A percentile compares a stretch with the other conserved stretches of the same genome.
phyloP scores from a whole-genome alignment of 352 stramenopile genomes.

The Phytophthora hibernalis region DNA sequence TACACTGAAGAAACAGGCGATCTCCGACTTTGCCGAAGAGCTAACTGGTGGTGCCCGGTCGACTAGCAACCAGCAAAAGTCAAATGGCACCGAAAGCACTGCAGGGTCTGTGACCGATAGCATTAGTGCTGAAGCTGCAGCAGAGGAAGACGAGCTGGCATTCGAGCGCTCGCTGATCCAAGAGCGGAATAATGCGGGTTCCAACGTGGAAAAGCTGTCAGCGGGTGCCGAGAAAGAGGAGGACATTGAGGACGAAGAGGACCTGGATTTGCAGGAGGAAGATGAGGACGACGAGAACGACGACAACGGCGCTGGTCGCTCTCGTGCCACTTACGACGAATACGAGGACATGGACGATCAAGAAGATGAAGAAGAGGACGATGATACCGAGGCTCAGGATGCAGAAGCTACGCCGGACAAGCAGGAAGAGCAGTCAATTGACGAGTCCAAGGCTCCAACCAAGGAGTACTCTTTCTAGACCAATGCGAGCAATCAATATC shows the following conservation, averaged over 20 bases:
- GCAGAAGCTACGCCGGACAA: conserved; percentile 5
- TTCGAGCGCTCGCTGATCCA: conserved; percentile 50
- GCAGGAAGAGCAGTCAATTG: conserved; percentile 6
- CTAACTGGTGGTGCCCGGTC: conserved; percentile 27
- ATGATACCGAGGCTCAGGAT: conserved; percentile 18
- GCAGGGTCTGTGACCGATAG: conserved; percentile 11
- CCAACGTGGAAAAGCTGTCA: conserved; percentile 21
- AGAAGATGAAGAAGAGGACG: conserved; percentile 30
- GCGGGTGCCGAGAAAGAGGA: conserved; percentile 29
- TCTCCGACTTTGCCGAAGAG: conserved; percentile 66
- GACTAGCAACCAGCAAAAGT: conserved; percentile 28
- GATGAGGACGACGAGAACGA: conserved; percentile 41
- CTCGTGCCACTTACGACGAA: conserved; percentile 27
- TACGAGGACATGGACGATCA: conserved; percentile 38
- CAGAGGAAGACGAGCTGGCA: conserved; percentile 40
- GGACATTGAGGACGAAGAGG: conserved; percentile 50
- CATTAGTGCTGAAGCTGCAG: conserved; percentile 24
- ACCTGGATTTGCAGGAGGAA: conserved; percentile 41
- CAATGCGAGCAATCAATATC: not conserved
- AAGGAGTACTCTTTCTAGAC: conserved; percentile 26
- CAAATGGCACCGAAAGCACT: conserved; percentile 9
- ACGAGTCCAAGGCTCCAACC: not conserved
- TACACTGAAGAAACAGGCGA: conserved; percentile 74
- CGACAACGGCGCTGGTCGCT: conserved; percentile 19
- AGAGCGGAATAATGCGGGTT: conserved; percentile 29